A percentile compares a stretch with the other conserved stretches of the same genome.
phyloP scores from a whole-genome alignment of 441 rosid genomes.

The Sinapis alba region DNA sequence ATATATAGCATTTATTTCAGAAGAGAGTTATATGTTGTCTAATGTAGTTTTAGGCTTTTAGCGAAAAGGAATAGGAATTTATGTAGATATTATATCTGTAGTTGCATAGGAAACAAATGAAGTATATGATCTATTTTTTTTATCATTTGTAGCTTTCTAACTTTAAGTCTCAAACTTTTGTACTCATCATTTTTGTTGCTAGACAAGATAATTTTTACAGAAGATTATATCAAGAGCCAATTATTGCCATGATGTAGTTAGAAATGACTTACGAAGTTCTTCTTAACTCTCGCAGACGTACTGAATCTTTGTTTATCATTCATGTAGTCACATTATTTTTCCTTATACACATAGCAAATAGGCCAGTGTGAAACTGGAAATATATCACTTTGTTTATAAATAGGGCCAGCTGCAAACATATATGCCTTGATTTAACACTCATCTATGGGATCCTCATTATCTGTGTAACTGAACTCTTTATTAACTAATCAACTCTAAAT shows the following conservation, averaged over 20 bases:
- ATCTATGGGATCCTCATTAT: no score
- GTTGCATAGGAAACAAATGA: background rate
- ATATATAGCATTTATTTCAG: background rate
- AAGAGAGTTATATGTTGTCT: background rate
- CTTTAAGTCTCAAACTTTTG: background rate
- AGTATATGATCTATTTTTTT: background rate
- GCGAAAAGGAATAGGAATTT: background rate
- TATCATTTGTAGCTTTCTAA: background rate
- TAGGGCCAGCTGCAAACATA: no score
- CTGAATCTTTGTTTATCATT: background rate
- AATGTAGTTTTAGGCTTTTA: background rate
- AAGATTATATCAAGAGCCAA: background rate
- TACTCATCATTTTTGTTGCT: background rate
- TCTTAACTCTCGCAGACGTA: background rate
- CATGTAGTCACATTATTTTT: background rate
- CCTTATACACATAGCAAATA: background rate
- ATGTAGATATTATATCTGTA: no score
- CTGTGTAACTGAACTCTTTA: no score
- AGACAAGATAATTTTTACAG: background rate
- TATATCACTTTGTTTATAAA: no score
- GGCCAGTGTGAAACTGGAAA: no score
- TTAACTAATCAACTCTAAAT: no score
- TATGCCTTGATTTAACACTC: no score
- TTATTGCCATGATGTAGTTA: background rate
- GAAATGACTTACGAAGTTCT: background rate